These are phyloP conservation scores for Pulveroboletus sp. DNA, from an alignment of 1,284 basidiomycete genomes.

Conservation along the genomic window DNA sequence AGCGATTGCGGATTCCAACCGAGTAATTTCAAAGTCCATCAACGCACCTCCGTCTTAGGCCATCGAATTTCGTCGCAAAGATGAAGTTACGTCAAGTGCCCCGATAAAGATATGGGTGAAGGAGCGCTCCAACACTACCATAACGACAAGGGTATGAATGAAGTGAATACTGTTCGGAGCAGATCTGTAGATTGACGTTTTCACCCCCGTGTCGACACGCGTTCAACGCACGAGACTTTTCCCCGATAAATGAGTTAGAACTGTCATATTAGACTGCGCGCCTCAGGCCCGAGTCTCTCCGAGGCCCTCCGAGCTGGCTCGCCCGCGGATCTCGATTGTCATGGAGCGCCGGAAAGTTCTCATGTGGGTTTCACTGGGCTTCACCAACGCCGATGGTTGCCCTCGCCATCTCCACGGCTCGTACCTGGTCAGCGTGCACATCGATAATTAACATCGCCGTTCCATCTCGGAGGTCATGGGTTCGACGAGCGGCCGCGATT, in stretches of 20 bases:
- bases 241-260: background rate
- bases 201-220: background rate
- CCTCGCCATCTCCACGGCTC: background rate
- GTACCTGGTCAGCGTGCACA: background rate
- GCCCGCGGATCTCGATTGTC: background rate
- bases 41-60: background rate
- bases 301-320: background rate
- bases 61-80: background rate
- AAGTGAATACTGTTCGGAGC: background rate
- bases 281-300: background rate
- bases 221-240: background rate
- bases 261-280: background rate
- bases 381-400: background rate
- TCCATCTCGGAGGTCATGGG: background rate
- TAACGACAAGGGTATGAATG: background rate
- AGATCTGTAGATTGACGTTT: background rate
- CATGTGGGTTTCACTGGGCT: background rate
- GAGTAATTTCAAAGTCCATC: background rate
- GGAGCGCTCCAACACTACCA: background rate
- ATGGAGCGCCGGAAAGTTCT: background rate
- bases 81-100: background rate
- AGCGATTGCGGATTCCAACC: background rate
- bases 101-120: background rate
- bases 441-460: background rate
- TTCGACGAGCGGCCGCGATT: background rate